A percentile compares a stretch with the other conserved stretches of the same genome.
phyloP scores from a whole-genome alignment of 768 basidiomycete species.

The Macrolepiota fuliginosa region DNA sequence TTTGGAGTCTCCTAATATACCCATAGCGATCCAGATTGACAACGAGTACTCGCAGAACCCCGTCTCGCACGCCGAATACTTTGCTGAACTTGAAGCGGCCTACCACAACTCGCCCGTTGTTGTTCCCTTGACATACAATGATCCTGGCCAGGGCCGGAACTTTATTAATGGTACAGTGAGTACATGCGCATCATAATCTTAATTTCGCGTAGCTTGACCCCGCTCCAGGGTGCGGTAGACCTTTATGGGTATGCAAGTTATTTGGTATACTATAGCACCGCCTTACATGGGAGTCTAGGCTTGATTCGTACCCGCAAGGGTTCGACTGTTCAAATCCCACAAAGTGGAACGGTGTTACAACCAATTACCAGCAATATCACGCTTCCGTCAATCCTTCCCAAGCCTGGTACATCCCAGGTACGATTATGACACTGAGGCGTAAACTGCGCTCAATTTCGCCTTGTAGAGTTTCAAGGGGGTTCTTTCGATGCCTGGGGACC shows the following conservation, averaged over 20 bases:
- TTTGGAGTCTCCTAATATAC: not conserved
- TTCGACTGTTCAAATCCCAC: slow-evolving; percentile 80
- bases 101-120: slow-evolving; percentile 57
- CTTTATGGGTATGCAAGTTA: slow-evolving; percentile 55
- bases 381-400: slow-evolving; percentile 44
- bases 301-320: slow-evolving; percentile 74
- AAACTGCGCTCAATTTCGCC: not conserved
- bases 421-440: slow-evolving; percentile 11
- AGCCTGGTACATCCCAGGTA: slow-evolving; percentile 72
- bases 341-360: slow-evolving; percentile 60
- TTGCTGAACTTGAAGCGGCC: slow-evolving; percentile 54
- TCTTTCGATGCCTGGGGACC: slow-evolving; percentile 84
- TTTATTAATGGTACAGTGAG: slow-evolving; percentile 72
- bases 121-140: slow-evolving; percentile 76
- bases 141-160: slow-evolving; percentile 53
- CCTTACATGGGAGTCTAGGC: slow-evolving; percentile 24
- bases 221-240: slow-evolving; percentile 63
- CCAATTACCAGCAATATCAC: slow-evolving; percentile 68
- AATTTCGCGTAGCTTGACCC: not conserved
- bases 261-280: not conserved
- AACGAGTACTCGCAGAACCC: slow-evolving; percentile 69
- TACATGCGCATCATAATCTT: not conserved
- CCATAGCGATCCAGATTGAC: slow-evolving; percentile 40
- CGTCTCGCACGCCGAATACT: slow-evolving; percentile 51
- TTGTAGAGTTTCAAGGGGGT: slow-evolving; percentile 64